A percentile compares a stretch with the other conserved stretches of the same genome.
Evolutionary conservation across 148 eudicot species (phyloP).

Genomic region (Fagopyrum esculentum): DNA sequence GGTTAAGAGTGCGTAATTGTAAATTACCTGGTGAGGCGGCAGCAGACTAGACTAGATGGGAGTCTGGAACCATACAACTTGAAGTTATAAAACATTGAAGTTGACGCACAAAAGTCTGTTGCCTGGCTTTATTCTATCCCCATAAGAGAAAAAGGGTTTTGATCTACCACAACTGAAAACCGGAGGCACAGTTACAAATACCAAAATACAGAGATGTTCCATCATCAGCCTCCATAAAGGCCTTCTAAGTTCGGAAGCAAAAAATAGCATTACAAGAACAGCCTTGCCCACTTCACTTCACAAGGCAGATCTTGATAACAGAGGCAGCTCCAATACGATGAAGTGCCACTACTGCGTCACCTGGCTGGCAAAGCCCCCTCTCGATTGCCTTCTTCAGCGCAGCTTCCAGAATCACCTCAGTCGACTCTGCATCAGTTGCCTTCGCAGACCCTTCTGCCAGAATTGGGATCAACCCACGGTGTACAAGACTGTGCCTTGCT

Average conservation of each 20-base stretch:
- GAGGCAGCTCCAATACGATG: conserved; percentile 88
- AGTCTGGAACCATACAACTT: too few relatives aligned
- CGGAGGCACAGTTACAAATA: not conserved
- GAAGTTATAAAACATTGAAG: too few relatives aligned
- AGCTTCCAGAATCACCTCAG: conserved; percentile 74
- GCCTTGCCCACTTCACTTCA: conserved; percentile 29
- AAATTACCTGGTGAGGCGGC: too few relatives aligned
- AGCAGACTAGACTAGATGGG: too few relatives aligned
- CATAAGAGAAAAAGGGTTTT: not conserved
- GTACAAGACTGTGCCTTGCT: conserved; percentile 62
- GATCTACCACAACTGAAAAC: not conserved
- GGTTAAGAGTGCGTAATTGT: too few relatives aligned
- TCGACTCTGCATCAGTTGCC: conserved; percentile 87
- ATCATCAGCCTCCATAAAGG: too few relatives aligned
- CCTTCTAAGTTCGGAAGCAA: not conserved
- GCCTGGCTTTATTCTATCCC: not conserved
- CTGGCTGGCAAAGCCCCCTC: conserved; percentile 54
- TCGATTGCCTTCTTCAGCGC: conserved; percentile 58
- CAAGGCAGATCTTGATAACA: conserved; percentile 76
- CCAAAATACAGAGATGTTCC: not conserved
- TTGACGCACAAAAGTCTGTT: not conserved
- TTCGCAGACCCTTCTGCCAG: conserved; percentile 88
- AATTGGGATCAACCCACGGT: conserved; percentile 64
- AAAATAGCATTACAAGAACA: not conserved
- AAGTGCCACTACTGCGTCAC: conserved; percentile 74